Evolutionary conservation across 2,329 filamentous ascomycete genomes (phyloP), one percentile per base, ranked within the genome.

Genomic region (Leptographium procerum): DNA sequence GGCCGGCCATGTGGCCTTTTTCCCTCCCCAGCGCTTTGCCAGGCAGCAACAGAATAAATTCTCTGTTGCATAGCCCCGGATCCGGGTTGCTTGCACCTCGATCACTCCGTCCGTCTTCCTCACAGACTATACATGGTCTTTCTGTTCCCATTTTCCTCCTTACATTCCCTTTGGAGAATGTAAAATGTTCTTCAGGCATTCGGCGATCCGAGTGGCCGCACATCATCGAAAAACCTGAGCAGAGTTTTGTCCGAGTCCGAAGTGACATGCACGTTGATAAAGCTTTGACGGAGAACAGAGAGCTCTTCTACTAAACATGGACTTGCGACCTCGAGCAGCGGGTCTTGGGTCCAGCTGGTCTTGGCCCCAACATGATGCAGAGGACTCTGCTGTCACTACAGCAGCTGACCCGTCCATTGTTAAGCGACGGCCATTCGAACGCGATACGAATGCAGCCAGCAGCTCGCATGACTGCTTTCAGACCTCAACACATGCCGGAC

Each of bases 321-420:
- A 61, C 24, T 26, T 56, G 24, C 61, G 52, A 22, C 34, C 55
- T n/a, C 52, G 59, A 33, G 26, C 16, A 2, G 10, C 19, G 3
- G 22, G 31, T 26, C 28, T 33, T 47, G 47, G 14, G 16, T 51
- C 61, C 8, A 40, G 57, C 54, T 60, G 61, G 61, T 51, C 56
- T n/a, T 60, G 59, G 56, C 22, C 36, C 33, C 22, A 28, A 19
- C 14, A 22, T 14, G 40, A 54, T 9, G 7, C 28, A 16, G 40
- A 22, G 2, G 33, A 14, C 10, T 22, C n/a, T 48, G 28, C 34
- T n/a, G 34, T 31, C 22, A 16, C 24, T 16, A 24, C 33, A 14
- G 19, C 40, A 9, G 40, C 13, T 19, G 40, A n/a, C 40, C n/a
- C 40, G 40, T n/a, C 40, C 9, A 19, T 19, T 19, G 8, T 19